These are phyloP conservation scores for Dillenia turbinata DNA, from an alignment of 164 flowering plant genomes.

Conservation along the genomic window DNA sequence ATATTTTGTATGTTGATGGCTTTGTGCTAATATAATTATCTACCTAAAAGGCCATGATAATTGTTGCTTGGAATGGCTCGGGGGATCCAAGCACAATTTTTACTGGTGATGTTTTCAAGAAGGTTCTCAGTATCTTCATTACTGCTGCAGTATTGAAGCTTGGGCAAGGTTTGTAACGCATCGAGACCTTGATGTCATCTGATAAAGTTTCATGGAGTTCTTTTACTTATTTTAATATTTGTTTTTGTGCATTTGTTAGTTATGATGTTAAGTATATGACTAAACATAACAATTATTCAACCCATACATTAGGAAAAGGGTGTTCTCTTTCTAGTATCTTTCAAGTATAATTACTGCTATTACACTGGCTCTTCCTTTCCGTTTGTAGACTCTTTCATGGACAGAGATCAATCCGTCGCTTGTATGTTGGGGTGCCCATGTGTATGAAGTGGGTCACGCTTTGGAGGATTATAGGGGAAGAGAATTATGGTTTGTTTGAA, in stretches of 20 bases:
- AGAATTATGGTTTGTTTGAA: too few relatives aligned
- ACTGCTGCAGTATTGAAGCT: constrained; percentile 97
- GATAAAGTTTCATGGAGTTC: too few relatives aligned
- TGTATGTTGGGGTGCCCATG: too few relatives aligned
- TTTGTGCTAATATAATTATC: constrained; percentile 2
- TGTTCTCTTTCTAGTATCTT: too few relatives aligned
- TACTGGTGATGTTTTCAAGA: constrained; percentile 61
- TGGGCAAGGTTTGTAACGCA: constrained; percentile 57
- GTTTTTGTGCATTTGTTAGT: neutral
- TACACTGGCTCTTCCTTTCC: too few relatives aligned
- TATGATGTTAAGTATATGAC: neutral
- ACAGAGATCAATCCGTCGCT: too few relatives aligned
- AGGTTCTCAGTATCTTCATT: constrained; percentile 79
- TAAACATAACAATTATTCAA: too few relatives aligned
- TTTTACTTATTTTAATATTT: neutral
- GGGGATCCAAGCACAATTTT: constrained; percentile 55
- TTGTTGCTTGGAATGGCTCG: constrained; percentile 92
- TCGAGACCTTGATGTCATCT: neutral
- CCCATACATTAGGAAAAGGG: too few relatives aligned
- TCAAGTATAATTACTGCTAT: too few relatives aligned
- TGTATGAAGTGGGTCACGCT: too few relatives aligned
- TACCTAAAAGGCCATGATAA: constrained; percentile 74
- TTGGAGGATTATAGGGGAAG: too few relatives aligned
- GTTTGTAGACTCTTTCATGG: too few relatives aligned
- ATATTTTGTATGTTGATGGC: neutral